These are phyloP conservation scores for Calonectria crousiana DNA, from an alignment of 2,329 filamentous ascomycete genomes.

Conservation along the genomic window DNA sequence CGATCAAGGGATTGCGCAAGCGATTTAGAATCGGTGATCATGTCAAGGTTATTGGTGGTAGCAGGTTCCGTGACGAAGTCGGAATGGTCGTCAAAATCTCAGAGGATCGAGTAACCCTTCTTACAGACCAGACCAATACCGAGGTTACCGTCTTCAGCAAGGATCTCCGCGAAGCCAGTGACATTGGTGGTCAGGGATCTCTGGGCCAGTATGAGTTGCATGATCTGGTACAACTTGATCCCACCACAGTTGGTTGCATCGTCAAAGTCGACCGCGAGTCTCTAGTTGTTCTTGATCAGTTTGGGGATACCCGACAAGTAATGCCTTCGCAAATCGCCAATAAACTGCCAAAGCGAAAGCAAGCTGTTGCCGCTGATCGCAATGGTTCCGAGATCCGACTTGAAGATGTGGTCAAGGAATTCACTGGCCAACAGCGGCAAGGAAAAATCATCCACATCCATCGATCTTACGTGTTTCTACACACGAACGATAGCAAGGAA, in stretches of 20 bases:
- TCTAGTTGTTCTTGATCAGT: slow-evolving; percentile 89
- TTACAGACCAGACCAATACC: slow-evolving; percentile 91
- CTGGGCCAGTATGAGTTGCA: slow-evolving; percentile 93
- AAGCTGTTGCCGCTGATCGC: slow-evolving; percentile 90
- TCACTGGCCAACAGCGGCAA: slow-evolving; percentile 84
- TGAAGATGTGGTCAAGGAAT: slow-evolving; percentile 93
- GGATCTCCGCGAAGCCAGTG: slow-evolving; percentile 91
- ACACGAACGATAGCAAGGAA: slow-evolving; percentile 85
- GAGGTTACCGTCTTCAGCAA: slow-evolving; percentile 99
- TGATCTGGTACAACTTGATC: slow-evolving; percentile 93
- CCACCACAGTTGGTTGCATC: slow-evolving; percentile 91
- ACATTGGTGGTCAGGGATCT: slow-evolving; percentile 86
- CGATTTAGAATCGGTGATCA: slow-evolving; percentile 94
- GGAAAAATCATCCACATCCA: slow-evolving; percentile 96
- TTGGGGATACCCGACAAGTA: slow-evolving; percentile 83
- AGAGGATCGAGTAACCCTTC: slow-evolving; percentile 90
- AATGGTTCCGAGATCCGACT: slow-evolving; percentile 92
- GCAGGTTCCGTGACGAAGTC: slow-evolving; percentile 93
- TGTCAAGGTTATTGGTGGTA: slow-evolving; percentile 97
- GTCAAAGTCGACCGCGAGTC: slow-evolving; percentile 97
- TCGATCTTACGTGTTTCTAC: slow-evolving; percentile 90
- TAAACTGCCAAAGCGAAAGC: slow-evolving; percentile 84
- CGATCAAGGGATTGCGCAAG: slow-evolving; percentile 91
- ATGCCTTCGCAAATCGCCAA: slow-evolving; percentile 94
- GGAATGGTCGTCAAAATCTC: slow-evolving; percentile 96